Conservation (phyloP, 2,329 filamentous ascomycete species). For the Colletotrichum magnum region DNA sequence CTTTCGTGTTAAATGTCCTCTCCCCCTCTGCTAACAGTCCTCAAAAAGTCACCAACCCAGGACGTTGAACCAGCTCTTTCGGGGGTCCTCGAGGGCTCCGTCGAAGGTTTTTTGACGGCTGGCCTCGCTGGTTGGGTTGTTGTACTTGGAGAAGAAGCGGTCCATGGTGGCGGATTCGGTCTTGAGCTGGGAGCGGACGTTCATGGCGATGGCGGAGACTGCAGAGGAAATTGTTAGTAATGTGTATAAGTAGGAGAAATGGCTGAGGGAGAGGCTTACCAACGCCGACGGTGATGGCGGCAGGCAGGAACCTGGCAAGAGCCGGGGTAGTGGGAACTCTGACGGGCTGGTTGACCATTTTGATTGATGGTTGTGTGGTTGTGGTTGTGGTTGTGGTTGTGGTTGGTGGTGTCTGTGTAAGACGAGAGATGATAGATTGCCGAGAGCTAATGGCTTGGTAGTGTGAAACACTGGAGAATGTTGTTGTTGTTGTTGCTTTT, state of each 20-base stretch:
- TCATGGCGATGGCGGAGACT: constrained; percentile 48
- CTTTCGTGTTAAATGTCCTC: background rate
- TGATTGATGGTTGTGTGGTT: constrained; percentile 16
- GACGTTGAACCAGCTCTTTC: constrained; percentile 52
- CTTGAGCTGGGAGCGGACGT: constrained; percentile 51
- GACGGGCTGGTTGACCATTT: constrained; percentile 37
- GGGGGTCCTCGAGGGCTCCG: constrained; percentile 49
- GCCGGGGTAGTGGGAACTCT: constrained; percentile 30
- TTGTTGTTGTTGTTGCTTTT: constrained; percentile 14
- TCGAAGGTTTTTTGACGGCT: constrained; percentile 51
- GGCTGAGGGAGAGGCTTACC: background rate
- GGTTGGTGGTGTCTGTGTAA: constrained; percentile 2
- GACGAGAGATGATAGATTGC: background rate
- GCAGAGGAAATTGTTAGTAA: background rate
- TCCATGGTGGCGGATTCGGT: constrained; percentile 53
- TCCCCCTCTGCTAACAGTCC: constrained; percentile 3
- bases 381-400: constrained; percentile 5
- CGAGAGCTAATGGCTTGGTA: background rate
- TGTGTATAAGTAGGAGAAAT: fast-evolving
- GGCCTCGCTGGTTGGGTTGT: constrained; percentile 54
- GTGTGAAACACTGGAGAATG: constrained; percentile 16
- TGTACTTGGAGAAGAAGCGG: constrained; percentile 55
- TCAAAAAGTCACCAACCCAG: constrained; percentile 48
- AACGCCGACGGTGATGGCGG: constrained; percentile 33
- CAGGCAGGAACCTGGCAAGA: constrained; percentile 32